phyloP scores from a whole-genome alignment of 768 basidiomycete species.

The Tylopilus sp. region DNA sequence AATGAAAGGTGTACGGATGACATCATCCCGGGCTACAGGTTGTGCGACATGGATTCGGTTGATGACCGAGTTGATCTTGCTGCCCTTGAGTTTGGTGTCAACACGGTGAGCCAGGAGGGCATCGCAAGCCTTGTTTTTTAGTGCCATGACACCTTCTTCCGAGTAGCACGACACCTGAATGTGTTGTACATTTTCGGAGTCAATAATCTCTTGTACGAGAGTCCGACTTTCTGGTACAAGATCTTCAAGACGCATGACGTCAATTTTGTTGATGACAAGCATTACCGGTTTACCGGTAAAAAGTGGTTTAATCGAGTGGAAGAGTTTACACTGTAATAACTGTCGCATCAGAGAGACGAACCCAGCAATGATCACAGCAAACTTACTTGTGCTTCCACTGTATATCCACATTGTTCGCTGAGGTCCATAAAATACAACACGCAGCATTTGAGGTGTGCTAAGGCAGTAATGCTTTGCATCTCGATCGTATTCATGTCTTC shows the following conservation, averaged over 20 bases:
- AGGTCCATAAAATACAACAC: conserved; percentile 99
- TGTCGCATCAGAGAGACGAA: neutral
- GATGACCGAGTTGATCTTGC: conserved; percentile 85
- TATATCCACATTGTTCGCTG: conserved; percentile 97
- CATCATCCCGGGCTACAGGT: conserved; percentile 87
- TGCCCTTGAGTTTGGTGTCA: conserved; percentile 90
- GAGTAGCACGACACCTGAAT: conserved; percentile 92
- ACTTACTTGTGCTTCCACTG: conserved; percentile 89
- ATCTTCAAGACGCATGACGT: conserved; percentile 86
- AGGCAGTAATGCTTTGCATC: conserved; percentile 98
- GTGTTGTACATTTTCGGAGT: conserved; percentile 62
- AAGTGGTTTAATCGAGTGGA: conserved; percentile 98
- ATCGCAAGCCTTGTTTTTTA: conserved; percentile 95
- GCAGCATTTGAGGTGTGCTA: conserved; percentile 93
- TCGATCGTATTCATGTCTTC: conserved; percentile 99
- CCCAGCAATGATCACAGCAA: neutral
- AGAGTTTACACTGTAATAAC: conserved; percentile 82
- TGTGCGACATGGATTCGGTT: conserved; percentile 96
- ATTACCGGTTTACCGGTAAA: conserved; percentile 91
- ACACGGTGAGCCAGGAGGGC: conserved; percentile 93
- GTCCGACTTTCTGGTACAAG: conserved; percentile 70
- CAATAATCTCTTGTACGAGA: conserved; percentile 85
- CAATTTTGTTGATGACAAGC: conserved; percentile 97
- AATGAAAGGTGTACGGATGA: conserved; percentile 83
- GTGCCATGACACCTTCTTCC: conserved; percentile 96